Conservation (phyloP, 73 alveolate genomes). For the Uronychia binucleata region DNA sequence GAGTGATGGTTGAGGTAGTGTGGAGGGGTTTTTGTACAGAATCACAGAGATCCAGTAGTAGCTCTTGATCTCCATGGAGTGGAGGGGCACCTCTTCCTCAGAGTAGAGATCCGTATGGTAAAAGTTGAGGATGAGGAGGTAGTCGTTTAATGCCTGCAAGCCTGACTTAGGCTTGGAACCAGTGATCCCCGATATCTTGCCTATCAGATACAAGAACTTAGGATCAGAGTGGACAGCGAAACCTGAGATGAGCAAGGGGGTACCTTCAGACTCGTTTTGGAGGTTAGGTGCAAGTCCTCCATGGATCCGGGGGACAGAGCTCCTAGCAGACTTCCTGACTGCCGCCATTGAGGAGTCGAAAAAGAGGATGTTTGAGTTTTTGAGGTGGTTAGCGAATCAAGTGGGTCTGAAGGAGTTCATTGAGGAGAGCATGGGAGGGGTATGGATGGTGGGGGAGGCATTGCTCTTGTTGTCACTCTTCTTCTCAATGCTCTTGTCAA, state of each 20-base stretch:
- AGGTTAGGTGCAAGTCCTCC: background rate
- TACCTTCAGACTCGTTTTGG: slow-evolving; percentile 3
- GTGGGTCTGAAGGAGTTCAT: too few relatives aligned
- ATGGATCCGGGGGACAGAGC: background rate
- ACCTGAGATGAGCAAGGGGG: background rate
- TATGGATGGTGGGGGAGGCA: too few relatives aligned
- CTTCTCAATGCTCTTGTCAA: too few relatives aligned
- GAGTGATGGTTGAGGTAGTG: too few relatives aligned
- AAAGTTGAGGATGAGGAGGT: slow-evolving; percentile 6
- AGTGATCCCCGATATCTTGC: slow-evolving; percentile 26
- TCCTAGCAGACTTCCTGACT: background rate
- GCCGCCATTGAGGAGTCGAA: too few relatives aligned
- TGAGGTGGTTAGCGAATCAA: too few relatives aligned
- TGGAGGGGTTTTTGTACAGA: background rate
- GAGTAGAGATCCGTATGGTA: slow-evolving; percentile 7
- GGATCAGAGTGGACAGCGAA: slow-evolving; percentile 11
- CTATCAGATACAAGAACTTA: slow-evolving; percentile 30
- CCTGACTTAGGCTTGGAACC: slow-evolving; percentile 17
- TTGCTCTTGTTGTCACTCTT: too few relatives aligned
- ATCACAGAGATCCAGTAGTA: background rate
- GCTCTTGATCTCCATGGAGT: background rate
- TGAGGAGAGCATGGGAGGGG: too few relatives aligned
- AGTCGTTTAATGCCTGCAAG: slow-evolving; percentile 8
- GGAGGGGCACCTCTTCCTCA: background rate
- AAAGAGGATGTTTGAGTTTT: too few relatives aligned